Conservation (phyloP, 192 early-diverging fungal species). For the Ramicandelaber brevisporus region DNA sequence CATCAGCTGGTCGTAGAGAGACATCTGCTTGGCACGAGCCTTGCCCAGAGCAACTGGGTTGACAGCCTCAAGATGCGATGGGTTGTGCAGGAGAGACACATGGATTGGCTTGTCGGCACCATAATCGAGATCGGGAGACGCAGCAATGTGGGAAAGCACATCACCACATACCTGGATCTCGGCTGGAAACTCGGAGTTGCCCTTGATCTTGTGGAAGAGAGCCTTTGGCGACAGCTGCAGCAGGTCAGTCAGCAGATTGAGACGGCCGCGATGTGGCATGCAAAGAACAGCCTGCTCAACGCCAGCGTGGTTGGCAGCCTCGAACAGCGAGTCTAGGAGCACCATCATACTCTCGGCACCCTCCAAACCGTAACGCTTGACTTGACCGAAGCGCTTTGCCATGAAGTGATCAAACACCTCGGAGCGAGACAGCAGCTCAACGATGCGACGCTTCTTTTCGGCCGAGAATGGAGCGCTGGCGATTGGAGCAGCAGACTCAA, state of each 20-base stretch:
- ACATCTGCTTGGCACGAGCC: constrained; percentile 83
- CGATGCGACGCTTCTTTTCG: constrained; percentile 48
- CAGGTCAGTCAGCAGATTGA: constrained; percentile 77
- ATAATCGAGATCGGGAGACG: constrained; percentile 51
- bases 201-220: constrained; percentile 86
- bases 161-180: constrained; percentile 61
- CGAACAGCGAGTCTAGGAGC: constrained; percentile 67
- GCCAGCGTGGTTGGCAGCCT: constrained; percentile 27
- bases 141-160: constrained; percentile 76
- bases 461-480: constrained; percentile 11
- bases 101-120: constrained; percentile 33
- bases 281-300: constrained; percentile 67
- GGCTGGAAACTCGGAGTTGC: constrained; percentile 69
- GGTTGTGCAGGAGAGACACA: constrained; percentile 85
- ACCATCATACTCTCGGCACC: constrained; percentile 92
- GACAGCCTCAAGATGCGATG: constrained; percentile 88
- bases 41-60: constrained; percentile 94
- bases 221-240: constrained; percentile 52
- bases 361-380: constrained; percentile 91
- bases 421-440: constrained; percentile 48
- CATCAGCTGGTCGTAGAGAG: constrained; percentile 32
- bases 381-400: constrained; percentile 85
- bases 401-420: constrained; percentile 92
- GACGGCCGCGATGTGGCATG: constrained; percentile 91
- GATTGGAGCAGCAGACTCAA: constrained; percentile 58